Conservation (phyloP, 2,329 filamentous ascomycete species). For the Talaromyces piceae region DNA sequence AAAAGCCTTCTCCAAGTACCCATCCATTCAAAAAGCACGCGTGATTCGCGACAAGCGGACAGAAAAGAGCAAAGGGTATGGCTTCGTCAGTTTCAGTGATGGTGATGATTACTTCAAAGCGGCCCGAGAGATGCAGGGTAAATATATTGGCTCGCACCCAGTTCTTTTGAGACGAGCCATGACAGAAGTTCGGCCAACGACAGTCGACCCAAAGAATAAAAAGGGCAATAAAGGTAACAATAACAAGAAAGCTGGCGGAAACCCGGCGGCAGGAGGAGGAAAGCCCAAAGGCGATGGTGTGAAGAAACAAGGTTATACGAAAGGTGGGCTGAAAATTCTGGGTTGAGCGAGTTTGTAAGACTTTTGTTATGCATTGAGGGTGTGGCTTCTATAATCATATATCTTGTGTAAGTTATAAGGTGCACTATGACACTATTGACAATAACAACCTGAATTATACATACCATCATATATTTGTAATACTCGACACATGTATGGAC, state of each 20-base stretch:
- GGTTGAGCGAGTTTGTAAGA: constrained; percentile 24
- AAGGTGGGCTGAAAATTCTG: constrained; percentile 38
- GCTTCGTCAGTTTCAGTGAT: constrained; percentile 92
- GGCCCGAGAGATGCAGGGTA: constrained; percentile 96
- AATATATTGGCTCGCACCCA: constrained; percentile 97
- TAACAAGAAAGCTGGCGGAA: constrained; percentile 16
- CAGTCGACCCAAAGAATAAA: constrained; percentile 59
- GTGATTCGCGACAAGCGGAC: constrained; percentile 94
- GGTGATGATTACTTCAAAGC: constrained; percentile 95
- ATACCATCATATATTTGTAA: background rate
- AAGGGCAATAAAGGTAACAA: constrained; percentile 31
- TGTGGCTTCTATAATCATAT: background rate
- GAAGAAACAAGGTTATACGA: constrained; percentile 41
- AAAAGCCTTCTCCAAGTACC: constrained; percentile 87
- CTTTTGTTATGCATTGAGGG: background rate
- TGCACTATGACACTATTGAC: background rate
- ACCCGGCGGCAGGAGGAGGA: constrained; percentile 25
- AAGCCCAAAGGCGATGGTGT: constrained; percentile 39
- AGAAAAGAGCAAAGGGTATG: constrained; percentile 91
- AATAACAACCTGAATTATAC: background rate
- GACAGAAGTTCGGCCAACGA: constrained; percentile 77
- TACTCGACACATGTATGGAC: background rate
- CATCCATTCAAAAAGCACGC: constrained; percentile 81
- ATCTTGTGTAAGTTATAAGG: background rate
- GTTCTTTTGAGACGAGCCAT: constrained; percentile 80